These are phyloP conservation scores for Sporothrix sp. DNA, from an alignment of 2,329 filamentous ascomycete species.

Conservation along the genomic window DNA sequence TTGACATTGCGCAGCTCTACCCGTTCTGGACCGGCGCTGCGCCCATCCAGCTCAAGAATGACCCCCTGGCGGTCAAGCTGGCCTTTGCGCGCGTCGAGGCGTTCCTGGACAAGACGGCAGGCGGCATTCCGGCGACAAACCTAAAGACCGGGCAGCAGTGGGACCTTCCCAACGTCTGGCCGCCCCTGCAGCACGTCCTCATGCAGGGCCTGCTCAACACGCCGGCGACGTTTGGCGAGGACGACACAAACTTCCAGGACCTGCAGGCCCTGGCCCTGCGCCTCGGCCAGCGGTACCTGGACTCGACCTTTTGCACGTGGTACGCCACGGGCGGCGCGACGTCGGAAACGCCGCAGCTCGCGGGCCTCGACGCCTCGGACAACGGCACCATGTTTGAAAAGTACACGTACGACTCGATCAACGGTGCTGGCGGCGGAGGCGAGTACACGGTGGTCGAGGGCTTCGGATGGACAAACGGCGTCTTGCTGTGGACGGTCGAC, in stretches of 20 bases:
- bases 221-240: slow-evolving; percentile 42
- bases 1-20: slow-evolving; percentile 52
- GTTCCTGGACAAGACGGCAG: slow-evolving; percentile 41
- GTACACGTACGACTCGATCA: slow-evolving; percentile 51
- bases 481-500: slow-evolving; percentile 56
- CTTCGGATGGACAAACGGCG: slow-evolving; percentile 62
- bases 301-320: slow-evolving; percentile 62
- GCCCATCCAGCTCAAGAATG: slow-evolving; percentile 44
- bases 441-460: slow-evolving; percentile 62
- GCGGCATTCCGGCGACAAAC: slow-evolving; percentile 55
- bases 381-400: slow-evolving; percentile 61
- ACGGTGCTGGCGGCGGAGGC: slow-evolving; percentile 53
- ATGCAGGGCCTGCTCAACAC: slow-evolving; percentile 53
- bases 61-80: slow-evolving; percentile 46
- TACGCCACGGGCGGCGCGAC: slow-evolving; percentile 56
- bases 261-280: slow-evolving; percentile 46
- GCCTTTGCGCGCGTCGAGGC: slow-evolving; percentile 44
- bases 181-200: slow-evolving; percentile 54
- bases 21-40: slow-evolving; percentile 62
- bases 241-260: slow-evolving; percentile 44
- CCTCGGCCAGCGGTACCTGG: slow-evolving; percentile 56
- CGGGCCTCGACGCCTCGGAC: slow-evolving; percentile 32
- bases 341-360: slow-evolving; percentile 38
- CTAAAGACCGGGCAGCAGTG: slow-evolving; percentile 54
- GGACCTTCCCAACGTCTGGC: slow-evolving; percentile 64